Conservation (phyloP, 331 rosid species). For the Spiraea crenata region DNA sequence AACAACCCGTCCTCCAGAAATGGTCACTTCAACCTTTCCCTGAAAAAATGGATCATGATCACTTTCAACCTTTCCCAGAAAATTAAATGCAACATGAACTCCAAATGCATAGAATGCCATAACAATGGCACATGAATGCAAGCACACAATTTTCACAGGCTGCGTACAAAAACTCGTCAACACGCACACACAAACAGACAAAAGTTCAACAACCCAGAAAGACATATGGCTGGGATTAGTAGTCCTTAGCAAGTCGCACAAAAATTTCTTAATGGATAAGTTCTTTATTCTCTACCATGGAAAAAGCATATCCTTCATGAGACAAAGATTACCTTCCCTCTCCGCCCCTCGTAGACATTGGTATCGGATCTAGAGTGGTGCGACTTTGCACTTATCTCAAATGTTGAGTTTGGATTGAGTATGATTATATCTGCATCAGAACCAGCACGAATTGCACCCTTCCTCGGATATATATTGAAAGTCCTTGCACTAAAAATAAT, state of each 20-base stretch:
- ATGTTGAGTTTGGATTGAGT: slow-evolving; percentile 80
- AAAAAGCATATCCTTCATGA: neutral
- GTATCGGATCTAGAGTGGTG: slow-evolving; percentile 85
- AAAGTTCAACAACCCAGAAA: too few species aligned
- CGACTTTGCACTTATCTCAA: slow-evolving; percentile 66
- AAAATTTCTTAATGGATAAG: too few species aligned
- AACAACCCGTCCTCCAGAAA: slow-evolving; percentile 84
- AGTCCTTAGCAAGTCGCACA: too few species aligned
- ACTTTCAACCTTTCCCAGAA: slow-evolving; percentile 83
- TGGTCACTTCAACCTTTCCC: slow-evolving; percentile 95
- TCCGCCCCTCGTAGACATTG: slow-evolving; percentile 77
- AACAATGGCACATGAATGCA: neutral
- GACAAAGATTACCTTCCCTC: slow-evolving; percentile 64
- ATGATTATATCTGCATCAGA: slow-evolving; percentile 96
- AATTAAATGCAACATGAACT: slow-evolving; percentile 4
- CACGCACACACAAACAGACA: neutral
- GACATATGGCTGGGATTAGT: too few species aligned
- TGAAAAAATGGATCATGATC: slow-evolving; percentile 32
- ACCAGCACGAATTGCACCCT: slow-evolving; percentile 80
- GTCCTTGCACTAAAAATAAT: slow-evolving; percentile 62
- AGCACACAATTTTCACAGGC: too few species aligned
- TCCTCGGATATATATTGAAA: slow-evolving; percentile 85
- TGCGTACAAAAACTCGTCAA: neutral
- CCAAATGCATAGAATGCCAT: neutral
- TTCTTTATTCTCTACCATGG: neutral